Percentiles rank a stretch among this genome's conserved stretches.
These are phyloP conservation scores for Fusarium aywerte DNA, from an alignment of 2,329 filamentous ascomycete species.

Conservation along the genomic window DNA sequence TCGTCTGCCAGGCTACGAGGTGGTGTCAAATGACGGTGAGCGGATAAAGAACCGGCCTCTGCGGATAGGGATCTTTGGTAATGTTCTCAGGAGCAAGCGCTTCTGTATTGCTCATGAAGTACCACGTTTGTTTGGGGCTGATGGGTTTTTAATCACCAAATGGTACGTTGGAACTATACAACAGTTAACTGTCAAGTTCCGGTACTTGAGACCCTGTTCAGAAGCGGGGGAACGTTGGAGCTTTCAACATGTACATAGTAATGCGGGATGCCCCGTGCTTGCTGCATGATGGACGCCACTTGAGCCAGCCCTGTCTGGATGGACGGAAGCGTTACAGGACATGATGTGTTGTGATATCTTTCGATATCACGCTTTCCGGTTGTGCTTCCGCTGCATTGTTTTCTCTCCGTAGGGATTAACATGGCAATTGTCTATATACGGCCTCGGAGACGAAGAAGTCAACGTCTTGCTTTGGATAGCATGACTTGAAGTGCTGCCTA, in stretches of 20 bases:
- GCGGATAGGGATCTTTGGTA: slow-evolving; percentile 10
- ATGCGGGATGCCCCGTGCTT: slow-evolving; percentile 43
- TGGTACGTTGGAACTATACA: background rate
- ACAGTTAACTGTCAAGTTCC: slow-evolving; percentile 11
- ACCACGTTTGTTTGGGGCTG: background rate
- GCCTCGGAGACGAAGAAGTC: slow-evolving; percentile 2
- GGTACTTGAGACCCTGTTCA: slow-evolving; percentile 26
- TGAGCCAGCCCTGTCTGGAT: slow-evolving; percentile 19
- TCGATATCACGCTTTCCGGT: slow-evolving; percentile 20
- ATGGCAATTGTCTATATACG: slow-evolving; percentile 3
- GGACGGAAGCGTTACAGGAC: slow-evolving; percentile 16
- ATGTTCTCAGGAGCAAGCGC: slow-evolving; percentile 10
- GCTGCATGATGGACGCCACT: slow-evolving; percentile 40
- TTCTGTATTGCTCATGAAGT: background rate
- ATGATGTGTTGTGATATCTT: slow-evolving; percentile 24
- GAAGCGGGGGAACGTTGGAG: slow-evolving; percentile 28
- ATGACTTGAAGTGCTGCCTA: slow-evolving; percentile 18
- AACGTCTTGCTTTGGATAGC: slow-evolving; percentile 1
- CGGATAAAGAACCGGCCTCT: slow-evolving; percentile 17
- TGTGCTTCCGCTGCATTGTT: slow-evolving; percentile 25
- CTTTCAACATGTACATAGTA: slow-evolving; percentile 22
- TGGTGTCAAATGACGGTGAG: slow-evolving; percentile 46
- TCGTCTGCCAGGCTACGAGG: slow-evolving; percentile 23
- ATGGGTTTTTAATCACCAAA: background rate
- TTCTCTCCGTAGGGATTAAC: slow-evolving; percentile 16